phyloP scores from a whole-genome alignment of 2,329 filamentous ascomycete genomes.

The Akanthomyces uredinophilus region DNA sequence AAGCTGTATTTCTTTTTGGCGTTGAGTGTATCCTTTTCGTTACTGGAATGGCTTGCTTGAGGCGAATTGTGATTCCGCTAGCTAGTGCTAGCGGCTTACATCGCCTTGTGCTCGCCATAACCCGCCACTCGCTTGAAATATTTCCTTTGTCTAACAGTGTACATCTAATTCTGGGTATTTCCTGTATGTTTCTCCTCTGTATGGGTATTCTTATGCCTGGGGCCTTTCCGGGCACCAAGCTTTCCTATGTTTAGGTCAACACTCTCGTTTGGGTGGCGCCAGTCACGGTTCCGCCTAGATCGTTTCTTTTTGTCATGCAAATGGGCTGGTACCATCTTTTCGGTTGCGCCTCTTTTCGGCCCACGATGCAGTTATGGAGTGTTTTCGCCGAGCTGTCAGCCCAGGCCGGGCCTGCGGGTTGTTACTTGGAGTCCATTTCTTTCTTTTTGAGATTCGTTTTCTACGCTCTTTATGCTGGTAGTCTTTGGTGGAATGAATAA shows the following conservation, averaged over 20 bases:
- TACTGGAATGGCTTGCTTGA: background rate
- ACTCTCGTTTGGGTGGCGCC: background rate
- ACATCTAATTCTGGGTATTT: background rate
- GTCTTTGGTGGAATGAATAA: background rate
- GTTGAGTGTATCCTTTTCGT: background rate
- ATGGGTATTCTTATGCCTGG: background rate
- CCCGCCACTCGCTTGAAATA: background rate
- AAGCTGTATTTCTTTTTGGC: background rate
- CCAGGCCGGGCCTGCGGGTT: background rate
- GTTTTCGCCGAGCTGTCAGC: background rate
- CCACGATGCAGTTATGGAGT: background rate
- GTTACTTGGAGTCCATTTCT: background rate
- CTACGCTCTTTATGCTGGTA: background rate
- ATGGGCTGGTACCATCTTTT: constrained; percentile 4
- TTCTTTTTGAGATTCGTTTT: background rate
- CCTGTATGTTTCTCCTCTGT: background rate
- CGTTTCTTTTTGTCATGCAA: background rate
- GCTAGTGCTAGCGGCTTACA: background rate
- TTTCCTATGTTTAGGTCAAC: background rate
- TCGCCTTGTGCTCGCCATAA: background rate
- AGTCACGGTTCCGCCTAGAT: background rate
- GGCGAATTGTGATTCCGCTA: background rate
- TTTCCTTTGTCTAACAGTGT: background rate
- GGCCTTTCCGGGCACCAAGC: background rate
- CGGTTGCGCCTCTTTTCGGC: background rate